phyloP scores from a whole-genome alignment of 2,329 filamentous ascomycete genomes.

The Metarhizium sp. region DNA sequence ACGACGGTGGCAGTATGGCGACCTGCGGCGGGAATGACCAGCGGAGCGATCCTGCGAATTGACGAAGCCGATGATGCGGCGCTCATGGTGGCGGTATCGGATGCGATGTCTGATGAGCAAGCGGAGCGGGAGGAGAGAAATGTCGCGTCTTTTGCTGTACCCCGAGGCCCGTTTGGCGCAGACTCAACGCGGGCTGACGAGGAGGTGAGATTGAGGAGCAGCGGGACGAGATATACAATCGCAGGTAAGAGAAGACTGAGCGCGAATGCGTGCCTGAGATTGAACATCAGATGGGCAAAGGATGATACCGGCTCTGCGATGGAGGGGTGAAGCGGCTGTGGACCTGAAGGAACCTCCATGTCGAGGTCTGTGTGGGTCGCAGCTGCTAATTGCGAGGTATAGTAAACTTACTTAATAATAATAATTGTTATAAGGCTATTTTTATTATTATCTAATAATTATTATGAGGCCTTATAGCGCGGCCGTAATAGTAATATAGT shows the following conservation, averaged over 20 bases:
- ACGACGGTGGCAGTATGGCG: conserved; percentile 92
- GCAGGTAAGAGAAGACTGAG: not conserved
- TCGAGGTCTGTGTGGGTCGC: no score
- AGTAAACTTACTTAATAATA: no score
- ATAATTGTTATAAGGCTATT: no score
- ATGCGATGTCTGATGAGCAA: not conserved
- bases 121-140: not conserved
- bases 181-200: not conserved
- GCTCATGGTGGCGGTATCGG: not conserved
- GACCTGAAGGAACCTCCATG: no score
- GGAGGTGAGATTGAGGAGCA: not conserved
- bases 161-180: not conserved
- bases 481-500: no score
- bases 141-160: not conserved
- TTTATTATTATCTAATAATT: no score
- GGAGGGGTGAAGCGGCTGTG: no score
- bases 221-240: not conserved
- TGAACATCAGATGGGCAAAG: conserved; percentile 1
- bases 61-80: conserved; percentile 14
- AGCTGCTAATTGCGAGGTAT: not conserved
- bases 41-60: conserved; percentile 33
- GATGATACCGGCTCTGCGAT: not conserved
- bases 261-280: not conserved
- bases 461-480: no score
- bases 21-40: conserved; percentile 70